These are phyloP conservation scores for Magnolia officinalis DNA, from an alignment of 164 flowering plant species.

Conservation along the genomic window DNA sequence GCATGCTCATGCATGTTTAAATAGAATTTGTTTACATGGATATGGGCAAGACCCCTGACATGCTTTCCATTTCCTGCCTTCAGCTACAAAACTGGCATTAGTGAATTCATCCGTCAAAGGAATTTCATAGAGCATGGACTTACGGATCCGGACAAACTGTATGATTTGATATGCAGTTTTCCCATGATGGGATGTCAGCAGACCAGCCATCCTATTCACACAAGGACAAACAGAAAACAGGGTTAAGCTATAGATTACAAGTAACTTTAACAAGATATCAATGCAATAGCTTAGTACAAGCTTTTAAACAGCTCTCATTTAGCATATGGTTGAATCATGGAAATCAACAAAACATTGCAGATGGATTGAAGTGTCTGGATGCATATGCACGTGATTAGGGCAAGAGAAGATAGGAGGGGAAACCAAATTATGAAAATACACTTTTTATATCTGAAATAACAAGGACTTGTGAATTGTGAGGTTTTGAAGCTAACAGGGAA, in stretches of 20 bases:
- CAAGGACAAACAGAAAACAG: background rate
- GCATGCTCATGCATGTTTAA: background rate
- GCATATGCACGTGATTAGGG: background rate
- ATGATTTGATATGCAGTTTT: conserved; percentile 39
- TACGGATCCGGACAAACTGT: conserved; percentile 85
- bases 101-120: background rate
- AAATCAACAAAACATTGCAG: background rate
- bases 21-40: too few species aligned
- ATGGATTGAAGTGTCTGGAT: background rate
- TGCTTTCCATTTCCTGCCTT: background rate
- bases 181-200: conserved; percentile 48
- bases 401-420: background rate
- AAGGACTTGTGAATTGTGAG: too few species aligned
- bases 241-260: background rate
- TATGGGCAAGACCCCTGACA: too few species aligned
- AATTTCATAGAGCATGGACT: conserved; percentile 21
- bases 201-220: conserved; percentile 56
- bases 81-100: background rate
- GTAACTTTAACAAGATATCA: background rate
- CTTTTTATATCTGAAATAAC: too few species aligned
- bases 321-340: background rate
- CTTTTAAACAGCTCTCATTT: conserved; percentile 4
- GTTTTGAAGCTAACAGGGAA: too few species aligned
- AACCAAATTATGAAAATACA: too few species aligned
- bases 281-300: background rate